A percentile compares a stretch with the other conserved stretches of the same genome.
Evolutionary conservation across 148 eudicot species (phyloP).

Genomic region (Simmondsia chinensis): DNA sequence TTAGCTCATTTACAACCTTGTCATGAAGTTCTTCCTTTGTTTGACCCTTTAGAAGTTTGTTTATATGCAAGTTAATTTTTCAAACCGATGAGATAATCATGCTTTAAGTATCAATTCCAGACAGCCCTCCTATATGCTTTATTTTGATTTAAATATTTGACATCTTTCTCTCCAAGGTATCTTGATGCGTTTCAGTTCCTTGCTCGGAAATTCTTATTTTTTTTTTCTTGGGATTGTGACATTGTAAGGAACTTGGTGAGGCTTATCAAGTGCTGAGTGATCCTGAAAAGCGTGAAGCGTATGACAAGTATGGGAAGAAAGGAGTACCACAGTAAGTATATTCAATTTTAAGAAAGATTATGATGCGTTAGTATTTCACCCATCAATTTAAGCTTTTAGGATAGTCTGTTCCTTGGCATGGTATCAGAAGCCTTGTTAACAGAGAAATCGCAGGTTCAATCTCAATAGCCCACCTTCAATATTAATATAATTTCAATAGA

Average conservation of each 20-base stretch:
- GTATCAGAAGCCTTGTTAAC: too few relatives aligned
- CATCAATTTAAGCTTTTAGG: too few relatives aligned
- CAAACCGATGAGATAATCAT: background rate
- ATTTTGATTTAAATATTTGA: background rate
- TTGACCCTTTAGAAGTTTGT: too few relatives aligned
- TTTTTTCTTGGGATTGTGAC: conserved; percentile 4
- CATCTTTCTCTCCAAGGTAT: background rate
- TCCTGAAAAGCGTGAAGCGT: conserved; percentile 74
- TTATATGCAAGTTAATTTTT: too few relatives aligned
- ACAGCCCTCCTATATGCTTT: background rate
- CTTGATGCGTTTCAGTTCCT: background rate
- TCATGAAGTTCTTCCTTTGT: too few relatives aligned
- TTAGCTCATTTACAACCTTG: too few relatives aligned
- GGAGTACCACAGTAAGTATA: conserved; percentile 66
- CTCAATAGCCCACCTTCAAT: too few relatives aligned
- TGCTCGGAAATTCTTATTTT: background rate
- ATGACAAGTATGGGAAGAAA: conserved; percentile 67
- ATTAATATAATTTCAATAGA: too few relatives aligned
- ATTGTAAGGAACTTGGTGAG: conserved; percentile 89
- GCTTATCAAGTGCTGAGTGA: conserved; percentile 92
- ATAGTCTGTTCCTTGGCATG: too few relatives aligned
- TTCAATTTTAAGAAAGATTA: background rate
- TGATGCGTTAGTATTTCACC: background rate
- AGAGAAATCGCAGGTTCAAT: too few relatives aligned
- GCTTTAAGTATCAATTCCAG: conserved; percentile 6